A percentile compares a stretch with the other conserved stretches of the same genome.
Conservation (phyloP, 495 filamentous ascomycete genomes). For the Margaritispora aquatica region DNA sequence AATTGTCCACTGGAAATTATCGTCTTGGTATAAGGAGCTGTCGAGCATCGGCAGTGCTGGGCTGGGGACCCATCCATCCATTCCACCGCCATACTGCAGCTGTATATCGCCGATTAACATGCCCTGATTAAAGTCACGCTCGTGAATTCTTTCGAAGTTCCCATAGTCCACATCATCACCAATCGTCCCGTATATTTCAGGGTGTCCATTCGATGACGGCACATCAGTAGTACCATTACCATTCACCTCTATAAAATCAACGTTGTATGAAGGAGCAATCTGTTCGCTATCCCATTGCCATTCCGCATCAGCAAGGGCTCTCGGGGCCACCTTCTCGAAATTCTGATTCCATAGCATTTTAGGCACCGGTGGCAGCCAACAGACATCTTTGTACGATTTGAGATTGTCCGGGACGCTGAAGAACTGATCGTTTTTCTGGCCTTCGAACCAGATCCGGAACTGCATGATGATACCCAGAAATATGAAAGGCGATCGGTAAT, state of each 20-base stretch:
- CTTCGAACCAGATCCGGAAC: conserved; percentile 8
- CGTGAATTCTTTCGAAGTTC: not conserved
- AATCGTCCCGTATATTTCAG: not conserved
- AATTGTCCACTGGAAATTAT: not conserved
- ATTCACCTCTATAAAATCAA: not conserved
- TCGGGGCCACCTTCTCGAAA: not conserved
- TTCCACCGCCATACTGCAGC: not conserved
- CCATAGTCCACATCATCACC: not conserved
- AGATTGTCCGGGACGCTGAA: not conserved
- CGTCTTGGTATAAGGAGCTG: not conserved
- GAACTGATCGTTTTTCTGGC: conserved; percentile 8
- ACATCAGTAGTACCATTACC: not conserved
- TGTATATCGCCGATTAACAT: not conserved
- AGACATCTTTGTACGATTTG: not conserved
- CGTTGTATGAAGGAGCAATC: not conserved
- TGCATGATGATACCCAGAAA: conserved; percentile 14
- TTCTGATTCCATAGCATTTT: not conserved
- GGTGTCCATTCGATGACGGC: not conserved
- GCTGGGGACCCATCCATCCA: not conserved
- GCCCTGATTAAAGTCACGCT: not conserved
- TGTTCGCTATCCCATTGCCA: not conserved
- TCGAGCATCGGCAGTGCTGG: not conserved
- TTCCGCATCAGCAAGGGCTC: not conserved
- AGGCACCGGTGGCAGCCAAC: conserved; percentile 8
- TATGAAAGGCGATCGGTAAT: conserved; percentile 14